Percentiles rank a stretch among this genome's conserved stretches.
Conservation (phyloP, 495 filamentous ascomycete species). For the Neurospora cerealis region DNA sequence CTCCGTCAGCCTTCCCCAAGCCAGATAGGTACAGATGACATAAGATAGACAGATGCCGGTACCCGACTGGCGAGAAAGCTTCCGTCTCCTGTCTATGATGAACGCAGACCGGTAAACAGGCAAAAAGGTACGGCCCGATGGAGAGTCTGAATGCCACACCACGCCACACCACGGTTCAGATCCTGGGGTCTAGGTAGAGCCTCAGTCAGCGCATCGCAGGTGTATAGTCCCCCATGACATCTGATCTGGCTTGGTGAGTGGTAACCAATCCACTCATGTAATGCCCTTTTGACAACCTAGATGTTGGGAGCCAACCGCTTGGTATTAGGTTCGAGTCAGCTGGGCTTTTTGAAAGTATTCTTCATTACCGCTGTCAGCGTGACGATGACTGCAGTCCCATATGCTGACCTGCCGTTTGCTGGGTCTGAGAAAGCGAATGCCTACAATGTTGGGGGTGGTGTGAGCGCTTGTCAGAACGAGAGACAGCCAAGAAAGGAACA, state of each 20-base stretch:
- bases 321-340: too few species aligned
- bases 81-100: not conserved
- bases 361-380: not conserved
- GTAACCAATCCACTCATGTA: too few species aligned
- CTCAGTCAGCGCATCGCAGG: too few species aligned
- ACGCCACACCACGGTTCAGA: too few species aligned
- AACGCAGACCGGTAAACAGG: not conserved
- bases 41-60: too few species aligned
- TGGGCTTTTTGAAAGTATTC: too few species aligned
- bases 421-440: too few species aligned
- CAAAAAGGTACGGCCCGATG: not conserved
- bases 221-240: too few species aligned
- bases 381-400: not conserved
- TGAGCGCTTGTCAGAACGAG: not conserved
- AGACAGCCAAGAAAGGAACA: not conserved
- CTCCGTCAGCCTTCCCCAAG: not conserved
- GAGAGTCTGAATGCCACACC: not conserved
- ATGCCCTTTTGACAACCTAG: not conserved
- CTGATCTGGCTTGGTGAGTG: too few species aligned
- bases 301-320: not conserved
- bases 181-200: too few species aligned
- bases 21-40: not conserved
- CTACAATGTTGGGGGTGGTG: not conserved
- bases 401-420: too few species aligned
- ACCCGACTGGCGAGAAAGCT: too few species aligned